Conservation (phyloP, 1,284 basidiomycete species). For the Leccinum insigne region DNA sequence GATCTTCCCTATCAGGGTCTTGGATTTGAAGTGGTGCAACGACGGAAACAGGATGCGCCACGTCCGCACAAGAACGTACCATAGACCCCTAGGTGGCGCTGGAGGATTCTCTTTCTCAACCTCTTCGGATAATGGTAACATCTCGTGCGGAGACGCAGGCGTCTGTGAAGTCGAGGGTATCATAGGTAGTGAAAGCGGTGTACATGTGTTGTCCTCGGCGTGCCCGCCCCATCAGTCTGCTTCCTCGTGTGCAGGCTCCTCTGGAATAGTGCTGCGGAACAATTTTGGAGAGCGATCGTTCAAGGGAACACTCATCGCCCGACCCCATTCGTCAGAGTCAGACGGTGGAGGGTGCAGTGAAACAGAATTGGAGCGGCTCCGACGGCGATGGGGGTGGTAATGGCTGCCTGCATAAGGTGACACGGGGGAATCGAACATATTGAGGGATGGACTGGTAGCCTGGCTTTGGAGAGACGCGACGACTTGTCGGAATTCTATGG, state of each 20-base stretch:
- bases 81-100: conserved; percentile 43
- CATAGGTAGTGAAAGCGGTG: conserved; percentile 27
- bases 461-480: conserved; percentile 76
- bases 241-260: conserved; percentile 19
- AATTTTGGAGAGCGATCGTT: conserved; percentile 42
- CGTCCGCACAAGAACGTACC: conserved; percentile 40
- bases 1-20: conserved; percentile 72
- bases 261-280: conserved; percentile 32
- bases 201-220: conserved; percentile 18
- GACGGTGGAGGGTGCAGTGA: conserved; percentile 31
- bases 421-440: conserved; percentile 65
- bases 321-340: conserved; percentile 50
- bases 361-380: conserved; percentile 34
- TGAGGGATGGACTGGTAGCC: conserved; percentile 56
- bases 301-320: conserved; percentile 48
- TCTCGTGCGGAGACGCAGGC: conserved; percentile 51
- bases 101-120: conserved; percentile 41
- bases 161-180: conserved; percentile 58
- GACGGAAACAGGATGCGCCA: conserved; percentile 84
- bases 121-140: conserved; percentile 39
- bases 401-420: conserved; percentile 75
- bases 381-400: conserved; percentile 42
- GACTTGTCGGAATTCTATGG: conserved; percentile 92
- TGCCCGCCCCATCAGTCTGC: conserved; percentile 1
- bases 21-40: conserved; percentile 71